Evolutionary conservation across 345 rosid species (phyloP), one percentile per base, ranked within the genome.

Genomic region (Punica granatum): DNA sequence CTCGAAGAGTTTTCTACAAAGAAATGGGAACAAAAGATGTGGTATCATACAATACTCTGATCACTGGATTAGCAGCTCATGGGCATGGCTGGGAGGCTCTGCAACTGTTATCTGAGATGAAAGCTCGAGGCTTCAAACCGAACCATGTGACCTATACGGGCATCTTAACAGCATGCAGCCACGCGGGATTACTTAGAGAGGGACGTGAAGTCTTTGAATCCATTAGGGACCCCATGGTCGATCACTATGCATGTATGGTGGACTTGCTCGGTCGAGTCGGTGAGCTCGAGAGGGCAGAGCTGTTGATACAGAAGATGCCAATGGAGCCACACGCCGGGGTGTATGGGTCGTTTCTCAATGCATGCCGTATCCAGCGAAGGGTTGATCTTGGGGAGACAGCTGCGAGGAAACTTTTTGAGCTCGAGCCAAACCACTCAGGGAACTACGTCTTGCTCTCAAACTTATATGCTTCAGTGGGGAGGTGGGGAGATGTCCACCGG

Each of bases 161-260:
- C 60, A 78, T 88, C 66, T 70, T 92, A 43, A 86, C 89, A 73
- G 96, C 97, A 13, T 92, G 98, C 67, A 85, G 82, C 69, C 96
- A 92, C 69, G 85, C 90, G 0, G 97, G 96, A 37, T 76, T 85
- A 32, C 31, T 88, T 3, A 86, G 86, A 53, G 83, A 88, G 73
- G 98, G 98, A 49, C 43, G 86, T 42, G 65, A 51, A 21, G 86
- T 76, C 77, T 90, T 92, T 72, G 64, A 84, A 37, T 62, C 74
- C 0, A 88, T 92, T 87, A 85, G 82, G 71, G 81, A 75, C 63
- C 97, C 92, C 14, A 71, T 80, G 65, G 80, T 84, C 33, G 90
- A 92, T 77, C 97, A 90, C 78, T 92, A 90, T 39, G 95, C 95
- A 7, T 92, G 91, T 75, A 81, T 92, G 86, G 77, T 90, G 69